These are phyloP conservation scores for Hortiboletus campestris DNA, from an alignment of 768 basidiomycete species.

Conservation along the genomic window DNA sequence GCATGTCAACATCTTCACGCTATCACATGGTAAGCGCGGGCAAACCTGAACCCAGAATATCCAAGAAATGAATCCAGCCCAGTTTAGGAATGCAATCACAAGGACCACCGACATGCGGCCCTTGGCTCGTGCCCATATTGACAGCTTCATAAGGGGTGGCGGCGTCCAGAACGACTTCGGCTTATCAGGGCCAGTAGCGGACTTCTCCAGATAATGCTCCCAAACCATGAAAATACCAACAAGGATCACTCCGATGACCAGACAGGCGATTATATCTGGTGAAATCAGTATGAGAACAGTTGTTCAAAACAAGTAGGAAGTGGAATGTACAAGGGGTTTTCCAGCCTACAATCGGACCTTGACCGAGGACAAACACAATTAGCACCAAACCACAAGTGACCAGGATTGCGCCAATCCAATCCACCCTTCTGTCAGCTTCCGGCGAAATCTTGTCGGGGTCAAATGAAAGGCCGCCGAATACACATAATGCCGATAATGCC, in stretches of 20 bases:
- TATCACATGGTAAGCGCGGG: not conserved
- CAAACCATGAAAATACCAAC: conserved; percentile 58
- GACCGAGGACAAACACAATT: conserved; percentile 70
- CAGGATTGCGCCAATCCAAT: conserved; percentile 74
- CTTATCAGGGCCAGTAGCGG: conserved; percentile 7
- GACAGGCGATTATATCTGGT: conserved; percentile 67
- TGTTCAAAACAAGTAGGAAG: conserved; percentile 5
- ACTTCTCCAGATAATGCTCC: conserved; percentile 59
- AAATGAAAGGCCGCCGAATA: conserved; percentile 57
- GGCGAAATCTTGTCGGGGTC: conserved; percentile 49
- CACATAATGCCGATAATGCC: conserved; percentile 52
- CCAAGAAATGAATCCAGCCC: conserved; percentile 58
- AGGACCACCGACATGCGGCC: conserved; percentile 64
- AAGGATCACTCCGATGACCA: conserved; percentile 60
- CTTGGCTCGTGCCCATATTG: conserved; percentile 60
- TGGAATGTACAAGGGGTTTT: conserved; percentile 46
- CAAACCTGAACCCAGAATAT: conserved; percentile 48
- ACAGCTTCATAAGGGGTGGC: conserved; percentile 64
- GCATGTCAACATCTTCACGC: not conserved
- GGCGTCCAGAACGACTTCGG: conserved; percentile 36
- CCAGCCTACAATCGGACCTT: conserved; percentile 68
- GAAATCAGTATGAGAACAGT: conserved; percentile 17
- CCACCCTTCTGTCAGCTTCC: conserved; percentile 50
- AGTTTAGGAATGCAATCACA: conserved; percentile 60
- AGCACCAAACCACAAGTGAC: conserved; percentile 65